Evolutionary conservation across 768 basidiomycete genomes (phyloP).

Genomic region (Podaxis mareebaensis): DNA sequence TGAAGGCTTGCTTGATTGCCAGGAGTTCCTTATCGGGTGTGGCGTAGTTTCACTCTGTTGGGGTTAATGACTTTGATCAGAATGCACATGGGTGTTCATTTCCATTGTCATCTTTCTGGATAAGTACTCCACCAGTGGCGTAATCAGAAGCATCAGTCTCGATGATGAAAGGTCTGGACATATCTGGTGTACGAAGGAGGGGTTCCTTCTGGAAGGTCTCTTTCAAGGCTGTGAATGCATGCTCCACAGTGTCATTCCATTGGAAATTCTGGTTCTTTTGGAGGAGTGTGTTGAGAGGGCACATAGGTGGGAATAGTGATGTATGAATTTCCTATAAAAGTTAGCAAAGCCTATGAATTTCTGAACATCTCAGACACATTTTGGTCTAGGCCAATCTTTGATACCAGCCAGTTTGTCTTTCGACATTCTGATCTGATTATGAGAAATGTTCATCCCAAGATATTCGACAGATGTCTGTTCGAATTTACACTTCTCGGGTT

Average conservation of each 20-base stretch:
- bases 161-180: no score
- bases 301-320: conserved; percentile 33
- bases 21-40: no score
- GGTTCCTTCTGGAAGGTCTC: no score
- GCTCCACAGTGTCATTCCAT: neutral
- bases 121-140: no score
- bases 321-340: conserved; percentile 46
- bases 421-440: conserved; percentile 30
- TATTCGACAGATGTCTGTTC: conserved; percentile 4
- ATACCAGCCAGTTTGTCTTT: conserved; percentile 38
- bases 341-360: conserved; percentile 46
- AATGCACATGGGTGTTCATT: no score
- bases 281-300: conserved; percentile 13
- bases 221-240: neutral
- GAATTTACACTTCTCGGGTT: conserved; percentile 14
- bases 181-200: no score
- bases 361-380: conserved; percentile 32
- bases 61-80: no score
- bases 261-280: no score
- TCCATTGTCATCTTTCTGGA: no score
- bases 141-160: no score
- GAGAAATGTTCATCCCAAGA: conserved; percentile 10
- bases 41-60: no score
- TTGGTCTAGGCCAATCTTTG: conserved; percentile 36
- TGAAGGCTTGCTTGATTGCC: no score